Evolutionary conservation across 306 rosid species (phyloP).

Genomic region (Rosa persica): DNA sequence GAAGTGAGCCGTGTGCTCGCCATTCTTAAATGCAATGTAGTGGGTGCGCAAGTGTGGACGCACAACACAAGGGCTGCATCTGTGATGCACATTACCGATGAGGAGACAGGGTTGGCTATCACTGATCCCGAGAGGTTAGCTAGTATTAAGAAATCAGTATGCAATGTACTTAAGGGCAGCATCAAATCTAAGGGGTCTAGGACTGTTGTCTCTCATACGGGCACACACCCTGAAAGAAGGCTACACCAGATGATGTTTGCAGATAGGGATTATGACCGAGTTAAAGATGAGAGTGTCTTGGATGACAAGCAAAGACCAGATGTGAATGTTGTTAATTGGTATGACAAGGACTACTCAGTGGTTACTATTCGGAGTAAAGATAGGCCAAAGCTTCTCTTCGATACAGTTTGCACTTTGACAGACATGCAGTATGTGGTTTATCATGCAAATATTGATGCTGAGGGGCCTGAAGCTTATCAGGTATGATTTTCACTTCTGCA

Average conservation of each 20-base stretch:
- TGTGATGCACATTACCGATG: constrained; percentile 72
- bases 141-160: constrained; percentile 56
- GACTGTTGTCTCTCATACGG: constrained; percentile 68
- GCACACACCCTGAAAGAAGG: constrained; percentile 79
- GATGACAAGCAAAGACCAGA: constrained; percentile 71
- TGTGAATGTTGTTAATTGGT: constrained; percentile 81
- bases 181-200: constrained; percentile 64
- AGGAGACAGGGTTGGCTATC: constrained; percentile 57
- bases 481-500: constrained; percentile 34
- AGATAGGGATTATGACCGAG: constrained; percentile 80
- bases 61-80: constrained; percentile 85
- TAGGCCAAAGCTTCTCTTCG: constrained; percentile 92
- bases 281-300: constrained; percentile 36
- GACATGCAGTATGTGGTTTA: constrained; percentile 95
- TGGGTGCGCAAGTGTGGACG: constrained; percentile 90
- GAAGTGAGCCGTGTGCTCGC: constrained; percentile 86
- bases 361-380: constrained; percentile 78
- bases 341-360: constrained; percentile 79
- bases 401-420: constrained; percentile 90
- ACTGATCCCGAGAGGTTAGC: constrained; percentile 66
- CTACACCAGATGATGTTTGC: constrained; percentile 99
- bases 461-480: constrained; percentile 91
- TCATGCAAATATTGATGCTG: constrained; percentile 83
- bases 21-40: constrained; percentile 75
- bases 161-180: constrained; percentile 90